phyloP scores from a whole-genome alignment of 495 filamentous ascomycete genomes.

The Neurospora sp. region DNA sequence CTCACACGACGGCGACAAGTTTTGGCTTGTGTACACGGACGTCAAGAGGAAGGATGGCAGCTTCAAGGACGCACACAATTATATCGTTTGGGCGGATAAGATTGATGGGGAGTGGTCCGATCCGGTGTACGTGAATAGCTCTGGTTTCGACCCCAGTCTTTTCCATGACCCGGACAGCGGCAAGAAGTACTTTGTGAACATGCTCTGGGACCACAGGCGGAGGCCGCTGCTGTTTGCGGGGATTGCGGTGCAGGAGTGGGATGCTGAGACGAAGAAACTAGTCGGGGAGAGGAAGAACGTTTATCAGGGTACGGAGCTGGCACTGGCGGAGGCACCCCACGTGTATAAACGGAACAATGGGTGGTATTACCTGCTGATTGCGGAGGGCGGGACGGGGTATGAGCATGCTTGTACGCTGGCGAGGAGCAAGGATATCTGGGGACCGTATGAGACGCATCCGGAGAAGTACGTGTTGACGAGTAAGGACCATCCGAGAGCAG shows the following conservation, averaged over 20 bases:
- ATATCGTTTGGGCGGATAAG: slow-evolving; percentile 35
- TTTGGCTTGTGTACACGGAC: slow-evolving; percentile 47
- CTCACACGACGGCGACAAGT: slow-evolving; percentile 45
- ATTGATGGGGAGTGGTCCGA: slow-evolving; percentile 48
- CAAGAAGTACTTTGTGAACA: slow-evolving; percentile 46
- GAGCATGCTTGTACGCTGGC: slow-evolving; percentile 45
- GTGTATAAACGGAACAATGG: slow-evolving; percentile 53
- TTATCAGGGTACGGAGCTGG: slow-evolving; percentile 43
- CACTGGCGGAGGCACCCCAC: slow-evolving; percentile 52
- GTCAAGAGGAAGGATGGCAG: slow-evolving; percentile 47
- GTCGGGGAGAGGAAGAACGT: slow-evolving; percentile 41
- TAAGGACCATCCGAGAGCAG: slow-evolving; percentile 32
- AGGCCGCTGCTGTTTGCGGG: slow-evolving; percentile 36
- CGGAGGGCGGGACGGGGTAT: slow-evolving; percentile 54
- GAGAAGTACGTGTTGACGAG: slow-evolving; percentile 35
- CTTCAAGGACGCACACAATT: slow-evolving; percentile 47
- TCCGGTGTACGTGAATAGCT: slow-evolving; percentile 42
- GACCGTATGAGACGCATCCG: slow-evolving; percentile 48
- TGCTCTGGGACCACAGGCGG: slow-evolving; percentile 41
- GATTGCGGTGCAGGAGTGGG: slow-evolving; percentile 41
- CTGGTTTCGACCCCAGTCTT: slow-evolving; percentile 47
- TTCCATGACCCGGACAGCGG: slow-evolving; percentile 47
- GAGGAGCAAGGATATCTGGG: slow-evolving; percentile 43
- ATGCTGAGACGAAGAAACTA: slow-evolving; percentile 30
- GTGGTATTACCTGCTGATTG: slow-evolving; percentile 59